Conservation (phyloP, 1,139 yeast species). For the Williopsis jadinii region DNA sequence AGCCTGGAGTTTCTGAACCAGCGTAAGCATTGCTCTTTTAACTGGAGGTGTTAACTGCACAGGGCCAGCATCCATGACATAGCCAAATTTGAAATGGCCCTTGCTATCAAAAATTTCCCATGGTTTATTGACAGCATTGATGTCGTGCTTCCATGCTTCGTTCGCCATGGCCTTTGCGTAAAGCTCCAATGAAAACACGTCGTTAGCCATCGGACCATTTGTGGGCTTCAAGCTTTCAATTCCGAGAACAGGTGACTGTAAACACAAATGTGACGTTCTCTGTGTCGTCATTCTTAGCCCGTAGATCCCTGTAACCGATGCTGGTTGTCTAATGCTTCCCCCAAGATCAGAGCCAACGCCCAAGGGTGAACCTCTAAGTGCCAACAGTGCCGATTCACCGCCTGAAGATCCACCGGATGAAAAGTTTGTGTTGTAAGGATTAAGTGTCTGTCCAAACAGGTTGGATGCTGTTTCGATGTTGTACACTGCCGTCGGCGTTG, state of each 20-base stretch:
- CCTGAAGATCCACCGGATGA: conserved; percentile 56
- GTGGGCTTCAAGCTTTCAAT: conserved; percentile 49
- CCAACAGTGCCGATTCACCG: conserved; percentile 56
- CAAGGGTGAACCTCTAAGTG: conserved; percentile 39
- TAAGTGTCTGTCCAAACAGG: conserved; percentile 41
- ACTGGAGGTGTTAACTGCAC: conserved; percentile 22
- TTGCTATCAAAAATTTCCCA: conserved; percentile 39
- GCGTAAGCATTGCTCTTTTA: conserved; percentile 7
- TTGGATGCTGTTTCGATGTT: conserved; percentile 41
- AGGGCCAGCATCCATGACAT: conserved; percentile 37
- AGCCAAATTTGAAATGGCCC: conserved; percentile 38
- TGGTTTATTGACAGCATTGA: conserved; percentile 38
- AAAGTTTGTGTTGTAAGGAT: conserved; percentile 37
- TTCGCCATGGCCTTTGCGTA: conserved; percentile 47
- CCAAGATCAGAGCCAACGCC: conserved; percentile 66
- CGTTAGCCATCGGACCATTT: conserved; percentile 51
- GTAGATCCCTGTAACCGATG: conserved; percentile 45
- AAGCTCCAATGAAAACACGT: conserved; percentile 57
- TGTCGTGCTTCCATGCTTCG: conserved; percentile 49
- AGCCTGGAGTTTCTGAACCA: conserved; percentile 25
- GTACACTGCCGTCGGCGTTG: conserved; percentile 54
- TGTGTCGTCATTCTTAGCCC: conserved; percentile 46
- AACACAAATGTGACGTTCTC: conserved; percentile 41
- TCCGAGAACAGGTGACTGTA: conserved; percentile 50
- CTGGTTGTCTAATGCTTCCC: conserved; percentile 55